Evolutionary conservation across 2,329 filamentous ascomycete species (phyloP).

Genomic region (Fusarium clavum): DNA sequence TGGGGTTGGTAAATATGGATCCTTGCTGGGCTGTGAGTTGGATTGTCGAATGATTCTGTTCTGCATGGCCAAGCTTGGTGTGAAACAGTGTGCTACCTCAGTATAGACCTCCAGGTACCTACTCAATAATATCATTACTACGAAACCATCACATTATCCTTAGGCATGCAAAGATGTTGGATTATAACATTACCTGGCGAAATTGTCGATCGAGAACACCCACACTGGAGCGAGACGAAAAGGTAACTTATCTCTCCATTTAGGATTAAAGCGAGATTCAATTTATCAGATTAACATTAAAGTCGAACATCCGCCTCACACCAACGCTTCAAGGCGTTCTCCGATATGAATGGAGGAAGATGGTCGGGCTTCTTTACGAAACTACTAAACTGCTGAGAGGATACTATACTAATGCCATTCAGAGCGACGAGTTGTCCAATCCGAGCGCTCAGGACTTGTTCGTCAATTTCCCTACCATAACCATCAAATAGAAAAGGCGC

Average conservation of each 20-base stretch:
- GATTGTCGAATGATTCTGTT: background rate
- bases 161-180: background rate
- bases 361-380: background rate
- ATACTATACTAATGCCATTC: background rate
- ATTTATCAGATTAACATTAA: background rate
- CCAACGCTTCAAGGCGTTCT: background rate
- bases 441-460: fast-evolving
- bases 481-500: slow-evolving; percentile 29
- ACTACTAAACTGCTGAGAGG: background rate
- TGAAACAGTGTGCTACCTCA: background rate
- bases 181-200: background rate
- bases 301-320: background rate
- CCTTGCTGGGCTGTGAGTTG: background rate
- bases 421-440: background rate
- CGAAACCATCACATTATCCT: background rate
- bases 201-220: background rate
- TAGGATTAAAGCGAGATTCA: background rate
- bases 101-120: background rate
- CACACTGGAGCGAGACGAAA: background rate
- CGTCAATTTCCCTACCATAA: background rate
- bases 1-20: background rate
- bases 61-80: background rate
- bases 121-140: background rate
- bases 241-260: background rate
- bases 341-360: background rate